Conservation (phyloP, 768 basidiomycete species). For the Suillus subaureus region DNA sequence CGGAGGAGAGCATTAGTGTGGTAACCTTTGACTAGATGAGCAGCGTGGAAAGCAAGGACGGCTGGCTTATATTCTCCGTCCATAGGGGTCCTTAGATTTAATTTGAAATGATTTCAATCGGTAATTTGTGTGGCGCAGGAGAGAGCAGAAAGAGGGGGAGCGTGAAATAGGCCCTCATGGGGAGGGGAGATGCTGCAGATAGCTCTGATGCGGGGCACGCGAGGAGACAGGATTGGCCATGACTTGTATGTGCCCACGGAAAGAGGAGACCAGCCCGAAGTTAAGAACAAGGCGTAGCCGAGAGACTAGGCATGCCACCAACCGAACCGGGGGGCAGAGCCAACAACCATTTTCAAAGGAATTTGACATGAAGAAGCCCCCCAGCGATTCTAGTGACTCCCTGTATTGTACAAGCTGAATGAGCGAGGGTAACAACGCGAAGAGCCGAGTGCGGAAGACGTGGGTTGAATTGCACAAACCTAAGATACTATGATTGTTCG, state of each 20-base stretch:
- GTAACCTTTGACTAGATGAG: background rate
- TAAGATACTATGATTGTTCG: background rate
- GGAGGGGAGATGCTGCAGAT: background rate
- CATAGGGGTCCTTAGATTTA: background rate
- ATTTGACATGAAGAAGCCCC: background rate
- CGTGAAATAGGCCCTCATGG: background rate
- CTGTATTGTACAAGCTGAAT: background rate
- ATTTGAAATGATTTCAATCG: background rate
- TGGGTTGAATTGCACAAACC: background rate
- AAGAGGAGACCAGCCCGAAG: background rate
- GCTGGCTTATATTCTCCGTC: background rate
- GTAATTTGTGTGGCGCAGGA: background rate
- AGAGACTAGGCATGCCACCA: background rate
- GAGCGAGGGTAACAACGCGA: background rate
- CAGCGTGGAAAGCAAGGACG: background rate
- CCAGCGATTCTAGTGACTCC: background rate
- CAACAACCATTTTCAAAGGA: background rate
- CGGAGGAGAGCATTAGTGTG: background rate
- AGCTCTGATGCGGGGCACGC: background rate
- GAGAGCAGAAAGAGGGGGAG: background rate
- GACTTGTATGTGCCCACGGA: background rate
- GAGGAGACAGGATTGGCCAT: background rate
- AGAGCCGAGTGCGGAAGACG: background rate
- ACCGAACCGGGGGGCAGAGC: background rate
- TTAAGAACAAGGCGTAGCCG: background rate